Conservation (phyloP, 805 yeast species). For the Allodekkera sacchari region DNA sequence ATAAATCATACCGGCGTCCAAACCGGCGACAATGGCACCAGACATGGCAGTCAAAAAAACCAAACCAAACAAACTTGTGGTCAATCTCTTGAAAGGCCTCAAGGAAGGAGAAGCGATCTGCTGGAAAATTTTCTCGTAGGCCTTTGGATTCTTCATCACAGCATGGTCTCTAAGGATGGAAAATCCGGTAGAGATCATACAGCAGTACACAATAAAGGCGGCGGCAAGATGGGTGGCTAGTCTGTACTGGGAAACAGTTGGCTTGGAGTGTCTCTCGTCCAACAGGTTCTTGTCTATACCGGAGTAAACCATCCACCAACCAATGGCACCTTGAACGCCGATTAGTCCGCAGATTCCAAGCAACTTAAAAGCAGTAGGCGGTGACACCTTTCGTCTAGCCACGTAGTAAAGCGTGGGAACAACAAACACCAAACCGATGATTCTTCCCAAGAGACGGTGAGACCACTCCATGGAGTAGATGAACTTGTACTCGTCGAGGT, state of each 20-base stretch:
- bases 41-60: slow-evolving; percentile 91
- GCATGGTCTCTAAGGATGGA: slow-evolving; percentile 70
- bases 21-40: slow-evolving; percentile 97
- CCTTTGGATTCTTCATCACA: slow-evolving; percentile 56
- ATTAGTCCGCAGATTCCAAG: slow-evolving; percentile 67
- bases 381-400: slow-evolving; percentile 53
- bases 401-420: slow-evolving; percentile 83
- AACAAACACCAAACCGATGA: slow-evolving; percentile 76
- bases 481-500: slow-evolving; percentile 87
- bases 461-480: slow-evolving; percentile 98
- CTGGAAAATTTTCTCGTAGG: slow-evolving; percentile 45
- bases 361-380: slow-evolving; percentile 58
- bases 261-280: slow-evolving; percentile 76
- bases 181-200: slow-evolving; percentile 86
- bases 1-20: slow-evolving; percentile 95
- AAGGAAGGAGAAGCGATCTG: slow-evolving; percentile 56
- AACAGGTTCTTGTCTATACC: slow-evolving; percentile 81
- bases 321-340: slow-evolving; percentile 92
- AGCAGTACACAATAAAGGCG: slow-evolving; percentile 79
- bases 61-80: slow-evolving; percentile 51
- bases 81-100: slow-evolving; percentile 45
- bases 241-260: slow-evolving; percentile 96
- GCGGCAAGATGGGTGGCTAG: slow-evolving; percentile 90
- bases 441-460: slow-evolving; percentile 87
- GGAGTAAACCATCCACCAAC: slow-evolving; percentile 99